Base-by-base conservation (phyloP, 176 grass and related monocot genomes). In the Oropetium thomaeum region DNA sequence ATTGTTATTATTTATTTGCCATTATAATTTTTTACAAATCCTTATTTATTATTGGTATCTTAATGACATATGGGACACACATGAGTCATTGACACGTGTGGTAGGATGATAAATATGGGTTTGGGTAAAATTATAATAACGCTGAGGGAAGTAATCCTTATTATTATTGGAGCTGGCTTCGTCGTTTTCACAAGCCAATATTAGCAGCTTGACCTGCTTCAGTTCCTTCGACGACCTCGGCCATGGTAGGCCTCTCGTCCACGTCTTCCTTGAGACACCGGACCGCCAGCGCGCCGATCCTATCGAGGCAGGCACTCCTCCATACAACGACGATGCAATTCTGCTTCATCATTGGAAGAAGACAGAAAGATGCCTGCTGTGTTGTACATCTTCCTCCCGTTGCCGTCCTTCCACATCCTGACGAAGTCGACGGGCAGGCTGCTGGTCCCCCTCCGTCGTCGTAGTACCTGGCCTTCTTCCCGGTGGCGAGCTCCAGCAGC, bases 401-500 rank as follows among this genome's bases (percentile, higher is more conserved):
- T 66, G 14, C 74, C 20, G 10, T 17, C 60, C 60, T 19, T 37
- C 13, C 3, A 65, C 8, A n/a, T 23, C 31, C 37, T 65, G 5
- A 19, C 22, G 9, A 49, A 77, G 2, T 51, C 10, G 3, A 76
- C 0, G 0, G 58, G 3, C 3, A 76, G 73, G 41, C 58, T 62
- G 10, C 16, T 19, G 7, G 7, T 35, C 10, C 2, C 23, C 74
- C n/a, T n/a, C n/a, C n/a, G n/a, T n/a, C n/a, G n/a, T n/a, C n/a
- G n/a, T n/a, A n/a, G 0, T 65, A 38, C 74, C 8, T 52, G 0
- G 43, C 42, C 4, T 0, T 35, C 2, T 51, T 77, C n/a, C 60
- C 4, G 0, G 75, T 78, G 9, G 67, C 2, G 2, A 78, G 75
- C 62, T 78, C 75, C 7, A 78, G 16, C 0, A 78, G 47, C 4